A percentile compares a stretch with the other conserved stretches of the same genome.
Conservation (phyloP, 2,329 filamentous ascomycete species). For the Harringtonia aguacate region DNA sequence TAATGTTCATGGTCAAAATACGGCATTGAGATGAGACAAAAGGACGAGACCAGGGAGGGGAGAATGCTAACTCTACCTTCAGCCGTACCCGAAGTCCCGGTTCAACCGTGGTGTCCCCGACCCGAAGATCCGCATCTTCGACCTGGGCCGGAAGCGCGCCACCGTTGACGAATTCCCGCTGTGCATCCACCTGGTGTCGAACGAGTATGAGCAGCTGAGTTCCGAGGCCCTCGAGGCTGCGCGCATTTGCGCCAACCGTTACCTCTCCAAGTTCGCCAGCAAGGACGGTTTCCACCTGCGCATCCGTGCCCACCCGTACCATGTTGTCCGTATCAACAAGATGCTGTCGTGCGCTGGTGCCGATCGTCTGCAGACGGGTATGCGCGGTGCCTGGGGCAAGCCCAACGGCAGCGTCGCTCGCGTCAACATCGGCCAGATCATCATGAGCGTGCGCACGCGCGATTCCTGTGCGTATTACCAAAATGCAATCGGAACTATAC, state of each 20-base stretch:
- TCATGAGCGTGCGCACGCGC: constrained; percentile 94
- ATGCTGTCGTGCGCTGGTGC: constrained; percentile 99
- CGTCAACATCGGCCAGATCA: constrained; percentile 99
- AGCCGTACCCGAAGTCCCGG: constrained; percentile 98
- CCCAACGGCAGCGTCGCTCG: constrained; percentile 97
- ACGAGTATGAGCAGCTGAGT: constrained; percentile 99
- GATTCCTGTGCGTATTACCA: constrained; percentile 77
- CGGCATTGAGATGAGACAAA: not conserved
- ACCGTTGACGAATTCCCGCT: constrained; percentile 99
- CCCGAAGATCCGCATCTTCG: constrained; percentile 90
- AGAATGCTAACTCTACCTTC: constrained; percentile 1
- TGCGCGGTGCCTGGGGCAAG: constrained; percentile 99
- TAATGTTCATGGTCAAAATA: too few relatives aligned
- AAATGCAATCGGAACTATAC: too few relatives aligned
- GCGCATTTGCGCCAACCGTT: constrained; percentile 97
- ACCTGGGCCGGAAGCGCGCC: constrained; percentile 96
- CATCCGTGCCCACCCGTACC: constrained; percentile 92
- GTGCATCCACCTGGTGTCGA: constrained; percentile 98
- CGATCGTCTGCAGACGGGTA: constrained; percentile 99
- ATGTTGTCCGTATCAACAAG: constrained; percentile 99
- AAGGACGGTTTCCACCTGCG: constrained; percentile 68
- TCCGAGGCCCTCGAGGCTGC: constrained; percentile 99
- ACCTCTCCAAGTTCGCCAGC: constrained; percentile 60
- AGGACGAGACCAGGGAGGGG: not conserved
- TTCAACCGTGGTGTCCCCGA: constrained; percentile 99